Base-by-base conservation (phyloP, 1,284 basidiomycete species). In the Ceratorhiza oryzae-sativae region DNA sequence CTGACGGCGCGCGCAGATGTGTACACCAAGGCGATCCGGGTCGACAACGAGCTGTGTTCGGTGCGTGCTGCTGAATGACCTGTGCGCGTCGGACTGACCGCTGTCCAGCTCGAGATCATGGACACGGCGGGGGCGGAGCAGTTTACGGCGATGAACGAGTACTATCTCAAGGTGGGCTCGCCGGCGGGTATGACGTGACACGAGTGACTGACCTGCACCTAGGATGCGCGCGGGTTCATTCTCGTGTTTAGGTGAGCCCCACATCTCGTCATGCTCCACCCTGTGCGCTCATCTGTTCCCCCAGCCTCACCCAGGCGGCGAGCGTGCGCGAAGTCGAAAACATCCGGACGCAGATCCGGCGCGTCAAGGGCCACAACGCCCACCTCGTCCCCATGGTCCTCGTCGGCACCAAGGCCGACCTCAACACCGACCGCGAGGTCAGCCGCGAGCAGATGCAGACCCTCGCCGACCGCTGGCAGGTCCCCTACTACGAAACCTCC, bases 121-220 rank as follows among this genome's bases (percentile, higher is more conserved):
- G 94, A 96, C 79, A 96, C 94, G 13, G 94, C 94, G 20, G 94
- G 94, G 12, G 89, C 90, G n/a, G 93, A 93, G 78, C 94, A 93
- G 79, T 93, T 93, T 78, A 90, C 84, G 13, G 88, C 89, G 23
- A 81, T 92, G 71, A 92, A 90, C 76, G 92, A 93, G 79, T 83
- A 89, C 9, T 92, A 92, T 78, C 91, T 93, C 78, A 89, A 89
- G 84, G 90, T 90, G 75, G 61, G 63, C n/a, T n/a, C 42, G 6
- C 23, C 15, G 56, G 18, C 51, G 34, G 8, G 42, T 20, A 1
- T 39, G 42, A n/a, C 49, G 13, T n/a, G 36, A 12, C 49, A n/a
- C 53, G 0, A 39, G n/a, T n/a, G 10, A 32, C 61, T 72, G 25
- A 53, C 63, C 8, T 20, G 30, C 20, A 13, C 39, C 20, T 36